Percentiles rank a stretch among this genome's conserved stretches.
These are phyloP conservation scores for Daldinia concentrica DNA, from an alignment of 495 filamentous ascomycete genomes.

Conservation along the genomic window DNA sequence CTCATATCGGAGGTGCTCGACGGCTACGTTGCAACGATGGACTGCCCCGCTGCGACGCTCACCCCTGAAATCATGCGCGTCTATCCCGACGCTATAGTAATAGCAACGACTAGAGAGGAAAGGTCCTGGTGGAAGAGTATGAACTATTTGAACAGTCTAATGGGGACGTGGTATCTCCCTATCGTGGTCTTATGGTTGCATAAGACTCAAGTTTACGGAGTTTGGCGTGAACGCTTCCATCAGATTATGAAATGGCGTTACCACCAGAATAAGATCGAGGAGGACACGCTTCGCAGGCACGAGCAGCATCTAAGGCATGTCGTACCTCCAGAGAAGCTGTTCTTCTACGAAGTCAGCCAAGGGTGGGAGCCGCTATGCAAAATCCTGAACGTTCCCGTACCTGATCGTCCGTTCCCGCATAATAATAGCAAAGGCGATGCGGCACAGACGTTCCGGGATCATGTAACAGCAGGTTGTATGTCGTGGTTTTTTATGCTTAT, in stretches of 20 bases:
- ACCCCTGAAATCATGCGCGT: slow-evolving; percentile 51
- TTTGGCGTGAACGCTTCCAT: slow-evolving; percentile 45
- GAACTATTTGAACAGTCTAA: slow-evolving; percentile 41
- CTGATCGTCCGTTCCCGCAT: slow-evolving; percentile 50
- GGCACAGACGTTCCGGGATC: slow-evolving; percentile 39
- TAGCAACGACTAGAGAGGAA: slow-evolving; percentile 48
- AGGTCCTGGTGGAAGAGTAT: slow-evolving; percentile 50
- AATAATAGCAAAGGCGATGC: slow-evolving; percentile 48
- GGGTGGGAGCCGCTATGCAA: slow-evolving; percentile 55
- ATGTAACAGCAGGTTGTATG: slow-evolving; percentile 36
- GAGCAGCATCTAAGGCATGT: slow-evolving; percentile 48
- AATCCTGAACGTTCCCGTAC: slow-evolving; percentile 50
- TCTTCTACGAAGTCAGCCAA: slow-evolving; percentile 57
- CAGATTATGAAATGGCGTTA: slow-evolving; percentile 46
- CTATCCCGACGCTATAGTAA: slow-evolving; percentile 52
- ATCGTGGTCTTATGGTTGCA: slow-evolving; percentile 45
- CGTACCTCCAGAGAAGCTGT: slow-evolving; percentile 51
- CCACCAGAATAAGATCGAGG: slow-evolving; percentile 43
- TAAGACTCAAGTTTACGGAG: slow-evolving; percentile 43
- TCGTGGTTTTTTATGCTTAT: slow-evolving; percentile 44
- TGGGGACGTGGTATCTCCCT: slow-evolving; percentile 49
- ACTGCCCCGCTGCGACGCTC: slow-evolving; percentile 47
- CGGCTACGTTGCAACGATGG: slow-evolving; percentile 53
- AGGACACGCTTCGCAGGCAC: slow-evolving; percentile 48
- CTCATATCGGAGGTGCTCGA: slow-evolving; percentile 45